These are phyloP conservation scores for Mortierella sp. DNA, from an alignment of 371 early-diverging fungal species.

Conservation along the genomic window DNA sequence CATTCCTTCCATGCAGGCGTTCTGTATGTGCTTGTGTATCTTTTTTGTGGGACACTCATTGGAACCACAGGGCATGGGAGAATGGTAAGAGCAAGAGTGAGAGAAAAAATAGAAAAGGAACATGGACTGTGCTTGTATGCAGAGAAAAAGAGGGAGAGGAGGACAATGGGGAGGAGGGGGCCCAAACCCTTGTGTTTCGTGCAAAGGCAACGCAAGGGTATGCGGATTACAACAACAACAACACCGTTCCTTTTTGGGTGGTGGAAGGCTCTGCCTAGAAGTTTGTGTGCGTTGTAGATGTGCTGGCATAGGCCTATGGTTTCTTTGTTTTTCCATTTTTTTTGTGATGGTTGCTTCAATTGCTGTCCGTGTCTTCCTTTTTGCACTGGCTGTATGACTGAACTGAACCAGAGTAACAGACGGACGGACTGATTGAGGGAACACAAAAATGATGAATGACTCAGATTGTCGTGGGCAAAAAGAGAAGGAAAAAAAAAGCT, in stretches of 20 bases:
- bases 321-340: neutral
- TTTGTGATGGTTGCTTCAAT: neutral
- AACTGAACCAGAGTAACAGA: neutral
- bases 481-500: neutral
- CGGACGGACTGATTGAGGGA: neutral
- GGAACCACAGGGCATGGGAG: constrained; percentile 16
- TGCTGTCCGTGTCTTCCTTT: neutral
- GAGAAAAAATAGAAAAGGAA: neutral
- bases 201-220: neutral
- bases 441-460: neutral
- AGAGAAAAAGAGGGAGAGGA: neutral
- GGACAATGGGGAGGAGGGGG: neutral
- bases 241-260: neutral
- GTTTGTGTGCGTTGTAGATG: neutral
- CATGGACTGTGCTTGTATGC: constrained; percentile 5
- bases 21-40: neutral
- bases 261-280: neutral
- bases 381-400: neutral
- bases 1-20: constrained; percentile 26
- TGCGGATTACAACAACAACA: neutral
- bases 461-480: neutral
- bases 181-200: neutral
- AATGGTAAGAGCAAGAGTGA: neutral
- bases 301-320: neutral
- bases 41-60: neutral